Percentiles rank a stretch among this genome's conserved stretches.
Conservation (phyloP, 495 filamentous ascomycete species). For the Daldinia decipiens region DNA sequence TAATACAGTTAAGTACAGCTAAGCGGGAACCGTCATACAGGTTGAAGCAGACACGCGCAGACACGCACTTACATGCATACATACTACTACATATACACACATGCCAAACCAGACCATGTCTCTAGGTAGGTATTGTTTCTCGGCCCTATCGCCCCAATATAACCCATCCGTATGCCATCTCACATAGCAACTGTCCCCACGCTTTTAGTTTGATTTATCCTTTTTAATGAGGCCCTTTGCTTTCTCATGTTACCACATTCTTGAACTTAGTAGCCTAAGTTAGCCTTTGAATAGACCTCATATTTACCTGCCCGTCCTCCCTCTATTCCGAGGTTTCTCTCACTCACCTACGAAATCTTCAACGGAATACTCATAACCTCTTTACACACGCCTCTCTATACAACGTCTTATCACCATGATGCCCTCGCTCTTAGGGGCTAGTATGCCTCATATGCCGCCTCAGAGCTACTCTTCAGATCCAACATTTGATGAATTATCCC, state of each 20-base stretch:
- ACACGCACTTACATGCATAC: conserved; percentile 46
- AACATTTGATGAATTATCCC: conserved; percentile 53
- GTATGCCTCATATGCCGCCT: conserved; percentile 35
- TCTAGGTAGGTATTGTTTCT: conserved; percentile 51
- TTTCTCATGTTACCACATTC: conserved; percentile 42
- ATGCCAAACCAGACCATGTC: conserved; percentile 53
- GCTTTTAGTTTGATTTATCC: conserved; percentile 48
- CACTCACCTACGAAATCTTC: neutral
- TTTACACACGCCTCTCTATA: conserved; percentile 19
- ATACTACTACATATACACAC: conserved; percentile 48
- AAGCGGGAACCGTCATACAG: conserved; percentile 50
- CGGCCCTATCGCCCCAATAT: conserved; percentile 53
- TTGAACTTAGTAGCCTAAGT: conserved; percentile 44
- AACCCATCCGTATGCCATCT: conserved; percentile 49
- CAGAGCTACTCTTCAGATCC: conserved; percentile 47
- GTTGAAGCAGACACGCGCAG: conserved; percentile 50
- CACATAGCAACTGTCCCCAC: conserved; percentile 44
- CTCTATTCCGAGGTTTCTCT: conserved; percentile 17
- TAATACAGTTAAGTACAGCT: conserved; percentile 41
- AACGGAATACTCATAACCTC: neutral
- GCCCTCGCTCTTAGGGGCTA: conserved; percentile 41
- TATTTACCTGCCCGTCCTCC: conserved; percentile 42
- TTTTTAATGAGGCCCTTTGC: conserved; percentile 47
- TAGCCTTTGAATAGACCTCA: conserved; percentile 39
- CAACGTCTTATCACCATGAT: conserved; percentile 42